Evolutionary conservation across 73 alveolate species (phyloP).

Genomic region (Paramecium octaurelia): DNA sequence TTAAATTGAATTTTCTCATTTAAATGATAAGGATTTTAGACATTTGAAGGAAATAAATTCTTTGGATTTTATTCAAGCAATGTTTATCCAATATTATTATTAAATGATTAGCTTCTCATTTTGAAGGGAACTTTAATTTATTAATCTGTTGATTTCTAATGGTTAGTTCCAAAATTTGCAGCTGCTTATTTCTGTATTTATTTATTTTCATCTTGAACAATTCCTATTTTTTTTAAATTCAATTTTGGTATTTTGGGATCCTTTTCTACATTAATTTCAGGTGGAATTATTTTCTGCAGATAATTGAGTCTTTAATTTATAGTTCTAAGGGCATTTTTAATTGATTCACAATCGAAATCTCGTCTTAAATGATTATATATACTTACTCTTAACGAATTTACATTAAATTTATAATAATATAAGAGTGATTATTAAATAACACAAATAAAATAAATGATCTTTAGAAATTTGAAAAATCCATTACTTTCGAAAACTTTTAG

Average conservation of each 20-base stretch:
- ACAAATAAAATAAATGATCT: constrained; percentile 40
- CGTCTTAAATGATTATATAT: neutral
- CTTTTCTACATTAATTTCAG: neutral
- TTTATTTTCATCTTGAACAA: neutral
- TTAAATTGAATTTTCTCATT: neutral
- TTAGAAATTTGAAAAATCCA: constrained; percentile 8
- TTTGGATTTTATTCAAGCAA: neutral
- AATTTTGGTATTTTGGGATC: constrained; percentile 9
- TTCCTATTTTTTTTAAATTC: neutral
- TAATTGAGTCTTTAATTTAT: constrained; percentile 1
- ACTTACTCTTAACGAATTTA: constrained; percentile 54
- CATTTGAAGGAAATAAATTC: neutral
- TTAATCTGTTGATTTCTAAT: neutral
- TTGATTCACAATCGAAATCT: neutral
- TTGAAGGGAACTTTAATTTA: neutral
- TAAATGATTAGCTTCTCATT: neutral
- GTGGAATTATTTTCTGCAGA: neutral
- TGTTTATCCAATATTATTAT: neutral
- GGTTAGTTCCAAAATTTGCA: neutral
- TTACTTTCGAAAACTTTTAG: neutral
- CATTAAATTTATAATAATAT: constrained; percentile 27
- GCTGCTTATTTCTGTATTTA: neutral
- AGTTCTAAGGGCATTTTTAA: neutral
- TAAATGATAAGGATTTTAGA: neutral
- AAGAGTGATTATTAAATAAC: neutral